Evolutionary conservation across 495 filamentous ascomycete species (phyloP).

Genomic region (Talaromyces trachyspermus): DNA sequence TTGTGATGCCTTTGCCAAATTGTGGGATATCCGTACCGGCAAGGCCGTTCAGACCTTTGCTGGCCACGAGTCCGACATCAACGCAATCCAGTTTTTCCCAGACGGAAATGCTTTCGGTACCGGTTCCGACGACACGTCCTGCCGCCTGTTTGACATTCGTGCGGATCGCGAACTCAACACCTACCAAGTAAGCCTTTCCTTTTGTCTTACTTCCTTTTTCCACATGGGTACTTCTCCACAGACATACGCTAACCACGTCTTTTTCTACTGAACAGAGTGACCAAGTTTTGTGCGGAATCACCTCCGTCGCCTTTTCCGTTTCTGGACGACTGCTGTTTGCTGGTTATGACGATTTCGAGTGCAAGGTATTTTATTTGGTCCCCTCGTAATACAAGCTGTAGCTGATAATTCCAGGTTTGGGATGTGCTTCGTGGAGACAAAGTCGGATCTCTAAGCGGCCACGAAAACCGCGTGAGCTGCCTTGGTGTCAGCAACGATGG

Average conservation of each 20-base stretch:
- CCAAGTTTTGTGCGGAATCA: slow-evolving; percentile 95
- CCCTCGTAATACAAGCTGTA: not conserved
- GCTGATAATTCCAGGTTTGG: slow-evolving; percentile 64
- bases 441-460: slow-evolving; percentile 89
- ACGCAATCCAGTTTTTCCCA: slow-evolving; percentile 98
- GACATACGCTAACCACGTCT: slow-evolving; percentile 7
- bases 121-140: slow-evolving; percentile 95
- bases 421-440: slow-evolving; percentile 94
- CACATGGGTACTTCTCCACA: not conserved
- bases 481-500: slow-evolving; percentile 97
- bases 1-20: slow-evolving; percentile 95
- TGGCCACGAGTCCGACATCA: slow-evolving; percentile 98
- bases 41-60: slow-evolving; percentile 98
- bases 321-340: slow-evolving; percentile 94
- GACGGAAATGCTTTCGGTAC: slow-evolving; percentile 98
- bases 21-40: slow-evolving; percentile 98
- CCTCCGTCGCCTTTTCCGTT: slow-evolving; percentile 95
- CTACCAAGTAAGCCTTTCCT: slow-evolving; percentile 68
- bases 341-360: slow-evolving; percentile 98
- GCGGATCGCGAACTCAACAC: slow-evolving; percentile 93
- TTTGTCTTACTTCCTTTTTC: too few relatives aligned
- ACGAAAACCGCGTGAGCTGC: slow-evolving; percentile 98
- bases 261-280: slow-evolving; percentile 59
- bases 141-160: slow-evolving; percentile 94
- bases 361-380: slow-evolving; percentile 64